Percentiles rank a stretch among this genome's conserved stretches.
Conservation (phyloP, 1,284 basidiomycete species). For the Fistulina hepatica region DNA sequence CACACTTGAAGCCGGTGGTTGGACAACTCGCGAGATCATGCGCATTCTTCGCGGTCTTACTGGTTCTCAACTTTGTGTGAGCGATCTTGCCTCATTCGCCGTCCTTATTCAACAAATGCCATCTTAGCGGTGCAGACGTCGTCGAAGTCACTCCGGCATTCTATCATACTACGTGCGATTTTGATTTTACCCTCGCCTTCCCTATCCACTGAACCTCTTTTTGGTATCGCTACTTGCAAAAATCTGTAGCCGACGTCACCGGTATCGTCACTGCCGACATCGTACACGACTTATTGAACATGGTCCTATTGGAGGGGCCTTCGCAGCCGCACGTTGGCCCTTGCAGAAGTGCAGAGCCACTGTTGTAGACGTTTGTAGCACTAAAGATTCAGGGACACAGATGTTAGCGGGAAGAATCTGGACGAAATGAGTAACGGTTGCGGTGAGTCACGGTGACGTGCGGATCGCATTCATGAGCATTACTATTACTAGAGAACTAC, state of each 20-base stretch:
- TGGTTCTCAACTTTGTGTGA: conserved; percentile 39
- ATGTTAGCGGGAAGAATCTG: too few species aligned
- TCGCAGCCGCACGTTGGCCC: conserved; percentile 17
- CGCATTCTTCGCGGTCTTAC: conserved; percentile 42
- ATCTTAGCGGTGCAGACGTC: conserved; percentile 36
- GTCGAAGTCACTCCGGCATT: conserved; percentile 39
- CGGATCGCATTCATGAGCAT: too few species aligned
- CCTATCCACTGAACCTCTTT: conserved; percentile 26
- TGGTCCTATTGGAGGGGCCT: conserved; percentile 30
- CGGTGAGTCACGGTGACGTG: too few species aligned
- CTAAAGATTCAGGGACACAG: too few species aligned
- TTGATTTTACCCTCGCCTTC: conserved; percentile 5
- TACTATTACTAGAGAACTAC: too few species aligned
- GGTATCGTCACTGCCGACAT: conserved; percentile 51
- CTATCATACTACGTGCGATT: conserved; percentile 13
- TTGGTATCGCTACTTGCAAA: too few species aligned
- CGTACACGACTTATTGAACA: conserved; percentile 48
- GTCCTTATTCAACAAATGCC: not conserved
- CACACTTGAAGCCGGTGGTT: conserved; percentile 47
- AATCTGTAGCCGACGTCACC: conserved; percentile 43
- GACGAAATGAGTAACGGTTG: too few species aligned
- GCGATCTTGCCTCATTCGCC: not conserved
- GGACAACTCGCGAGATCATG: conserved; percentile 45
- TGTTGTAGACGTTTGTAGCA: conserved; percentile 2
- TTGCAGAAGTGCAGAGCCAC: conserved; percentile 11